Evolutionary conservation across 108 stramenopile genomes (phyloP), one percentile per base, ranked within the genome.

Genomic region (Fistulifera solaris): DNA sequence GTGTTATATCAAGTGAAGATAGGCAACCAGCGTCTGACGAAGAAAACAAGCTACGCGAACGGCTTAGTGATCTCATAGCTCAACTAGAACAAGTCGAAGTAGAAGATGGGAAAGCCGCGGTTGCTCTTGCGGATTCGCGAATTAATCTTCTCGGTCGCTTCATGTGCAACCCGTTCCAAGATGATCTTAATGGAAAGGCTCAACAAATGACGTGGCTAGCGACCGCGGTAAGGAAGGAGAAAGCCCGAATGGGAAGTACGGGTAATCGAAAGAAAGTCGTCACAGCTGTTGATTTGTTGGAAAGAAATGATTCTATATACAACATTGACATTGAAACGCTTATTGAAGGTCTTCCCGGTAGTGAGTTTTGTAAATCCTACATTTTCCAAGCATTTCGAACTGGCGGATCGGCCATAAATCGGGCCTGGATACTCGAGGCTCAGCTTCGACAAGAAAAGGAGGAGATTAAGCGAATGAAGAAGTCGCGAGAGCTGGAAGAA

Each of bases 211-310:
- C 72, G 16, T 85, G 80, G 76, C 58, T 89, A 63, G 62, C 73
- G 11, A 75, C 71, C 10, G 81, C 82, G 10, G 71, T 90, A 1
- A 74, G 78, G 28, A 86, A 75, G 54, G 85, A 86, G 52, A 84
- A 76, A 49, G 47, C 80, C 14, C 80, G 77, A 61, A 90, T 90
- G 89, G 85, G 83, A 49, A 78, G 78, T 51, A 89, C 83, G 11
- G 87, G 87, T 0, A 90, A 85, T 58, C 81, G 75, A 55, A 64
- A 73, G 40, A 90, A 90, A 56, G 59, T 90, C 46, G 83, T 90
- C 17, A 74, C 73, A 11, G 73, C 83, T 8, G 56, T 72, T 12
- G 76, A 80, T 38, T 59, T 90, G 56, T 55, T 90, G 63, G 80
- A 84, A 15, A 71, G 71, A 46, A 81, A 70, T 54, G 76, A 88